These are phyloP conservation scores for Exophiala dermatitidis DNA, from an alignment of 2,329 filamentous ascomycete genomes.

Conservation along the genomic window DNA sequence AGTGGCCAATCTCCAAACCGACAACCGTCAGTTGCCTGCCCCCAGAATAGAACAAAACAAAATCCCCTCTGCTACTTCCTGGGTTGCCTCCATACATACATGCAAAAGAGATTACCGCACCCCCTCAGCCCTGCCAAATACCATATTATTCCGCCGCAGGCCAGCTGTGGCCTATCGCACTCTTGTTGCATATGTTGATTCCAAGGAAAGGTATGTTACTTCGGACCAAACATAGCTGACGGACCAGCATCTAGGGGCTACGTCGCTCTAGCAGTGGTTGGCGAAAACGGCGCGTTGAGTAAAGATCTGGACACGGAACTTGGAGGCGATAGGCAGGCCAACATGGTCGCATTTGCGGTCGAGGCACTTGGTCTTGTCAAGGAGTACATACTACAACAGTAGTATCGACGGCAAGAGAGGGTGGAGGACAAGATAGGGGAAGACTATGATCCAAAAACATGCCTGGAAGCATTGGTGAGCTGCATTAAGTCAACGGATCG, in stretches of 20 bases:
- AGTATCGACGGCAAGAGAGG: not conserved
- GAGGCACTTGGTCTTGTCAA: constrained; percentile 51
- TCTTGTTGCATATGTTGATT: no score
- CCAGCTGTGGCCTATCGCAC: no score
- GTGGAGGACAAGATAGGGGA: constrained; percentile 12
- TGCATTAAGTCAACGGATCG: no score
- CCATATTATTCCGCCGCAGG: no score
- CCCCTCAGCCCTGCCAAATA: no score
- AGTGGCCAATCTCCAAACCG: constrained; percentile 50
- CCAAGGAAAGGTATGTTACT: no score
- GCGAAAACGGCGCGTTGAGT: constrained; percentile 43
- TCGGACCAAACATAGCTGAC: constrained; percentile 5
- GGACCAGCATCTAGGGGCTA: constrained; percentile 43
- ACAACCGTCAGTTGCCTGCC: constrained; percentile 40
- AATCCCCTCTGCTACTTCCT: no score
- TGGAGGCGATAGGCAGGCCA: constrained; percentile 48
- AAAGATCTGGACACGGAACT: constrained; percentile 52
- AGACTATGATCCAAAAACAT: not conserved
- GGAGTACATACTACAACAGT: constrained; percentile 44
- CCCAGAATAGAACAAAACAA: no score
- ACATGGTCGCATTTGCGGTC: constrained; percentile 57
- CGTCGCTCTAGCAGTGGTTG: constrained; percentile 55
- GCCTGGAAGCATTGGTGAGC: no score
- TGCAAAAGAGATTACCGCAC: not conserved
- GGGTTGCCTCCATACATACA: not conserved